Percentiles rank a stretch among this genome's conserved stretches.
These are phyloP conservation scores for Penicillium goetzii DNA, from an alignment of 495 filamentous ascomycete species.

Conservation along the genomic window DNA sequence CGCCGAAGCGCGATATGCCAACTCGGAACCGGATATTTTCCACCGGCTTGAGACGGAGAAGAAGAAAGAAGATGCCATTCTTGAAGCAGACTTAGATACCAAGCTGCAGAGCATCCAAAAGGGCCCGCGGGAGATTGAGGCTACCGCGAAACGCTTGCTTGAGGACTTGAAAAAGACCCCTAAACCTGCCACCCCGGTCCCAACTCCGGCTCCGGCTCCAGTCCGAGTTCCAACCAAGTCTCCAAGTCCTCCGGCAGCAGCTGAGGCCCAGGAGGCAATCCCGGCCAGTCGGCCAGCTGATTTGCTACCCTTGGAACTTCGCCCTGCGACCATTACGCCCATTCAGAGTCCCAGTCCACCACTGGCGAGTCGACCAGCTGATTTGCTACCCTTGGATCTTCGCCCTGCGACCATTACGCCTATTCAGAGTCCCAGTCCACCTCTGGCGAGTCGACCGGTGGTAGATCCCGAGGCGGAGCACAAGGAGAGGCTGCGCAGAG, in stretches of 20 bases:
- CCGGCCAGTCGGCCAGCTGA: slow-evolving; percentile 7
- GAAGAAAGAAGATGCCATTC: slow-evolving; percentile 55
- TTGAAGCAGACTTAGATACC: slow-evolving; percentile 48
- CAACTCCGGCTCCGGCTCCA: slow-evolving; percentile 17
- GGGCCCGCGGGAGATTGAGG: slow-evolving; percentile 41
- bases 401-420: slow-evolving; percentile 11
- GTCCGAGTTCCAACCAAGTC: slow-evolving; percentile 16
- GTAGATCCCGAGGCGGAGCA: slow-evolving; percentile 42
- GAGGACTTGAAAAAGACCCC: slow-evolving; percentile 36
- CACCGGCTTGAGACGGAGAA: slow-evolving; percentile 51
- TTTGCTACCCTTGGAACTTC: slow-evolving; percentile 15
- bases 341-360: too few species aligned
- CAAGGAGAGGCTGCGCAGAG: slow-evolving; percentile 50
- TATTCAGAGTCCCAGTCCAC: slow-evolving; percentile 11
- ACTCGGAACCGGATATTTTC: slow-evolving; percentile 49
- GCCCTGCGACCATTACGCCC: slow-evolving; percentile 12
- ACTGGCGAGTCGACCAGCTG: too few species aligned
- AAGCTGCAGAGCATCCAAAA: slow-evolving; percentile 54
- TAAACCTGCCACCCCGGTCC: slow-evolving; percentile 21
- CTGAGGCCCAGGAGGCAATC: background rate
- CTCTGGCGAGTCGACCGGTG: slow-evolving; percentile 8
- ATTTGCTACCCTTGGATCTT: slow-evolving; percentile 13
- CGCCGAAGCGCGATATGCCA: slow-evolving; percentile 53
- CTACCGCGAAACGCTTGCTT: slow-evolving; percentile 39
- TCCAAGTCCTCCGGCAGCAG: slow-evolving; percentile 10